Evolutionary conservation across 106 monocot species (phyloP), one percentile per base, ranked within the genome.

Genomic region (Dendrobium catenatum): DNA sequence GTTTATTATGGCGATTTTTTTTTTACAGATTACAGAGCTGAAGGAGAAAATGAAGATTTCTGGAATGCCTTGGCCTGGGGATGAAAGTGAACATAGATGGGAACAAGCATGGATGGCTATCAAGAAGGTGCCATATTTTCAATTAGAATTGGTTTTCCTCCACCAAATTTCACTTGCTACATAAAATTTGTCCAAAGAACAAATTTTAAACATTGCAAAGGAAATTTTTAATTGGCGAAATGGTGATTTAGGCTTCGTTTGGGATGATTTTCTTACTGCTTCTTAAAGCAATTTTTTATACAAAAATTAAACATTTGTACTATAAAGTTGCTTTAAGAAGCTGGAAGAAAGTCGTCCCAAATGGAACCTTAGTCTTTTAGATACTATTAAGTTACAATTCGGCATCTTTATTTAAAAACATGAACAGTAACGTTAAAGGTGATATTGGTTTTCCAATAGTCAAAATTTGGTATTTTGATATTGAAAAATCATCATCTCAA

Each of bases 41-140:
- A 84, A 93, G 79, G 86, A 85, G 72, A 95, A 91, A 84, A 95
- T 99, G 95, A 64, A 84, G 58, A 87, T 82, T 46, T 75, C 90
- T 82, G 93, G 91, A 82, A 95, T 99, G 91, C 95, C 91, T 80
- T 99, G 99, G 95, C 99, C 95, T 89, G 99, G 95, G 74, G 89
- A 95, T 82, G 95, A 99, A 91, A 91, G 99, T 80, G 88, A 90
- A 59, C 78, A 84, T 54, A 82, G 88, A 79, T 95, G 98, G 98
- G 87, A 93, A 77, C 88, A 89, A 77, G 93, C 95, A 79, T 99
- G 95, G 95, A 42, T 81, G 79, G 88, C 95, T 76, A 95, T 99
- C 79, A 99, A 95, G 82, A 99, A 91, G 91, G 99, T 99, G 6
- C 54, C 29, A 46, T 56, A 33, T 10, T 49, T 51, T 76, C 49